Base-by-base conservation (phyloP, 306 rosid genomes). In the Prunus campanulata region DNA sequence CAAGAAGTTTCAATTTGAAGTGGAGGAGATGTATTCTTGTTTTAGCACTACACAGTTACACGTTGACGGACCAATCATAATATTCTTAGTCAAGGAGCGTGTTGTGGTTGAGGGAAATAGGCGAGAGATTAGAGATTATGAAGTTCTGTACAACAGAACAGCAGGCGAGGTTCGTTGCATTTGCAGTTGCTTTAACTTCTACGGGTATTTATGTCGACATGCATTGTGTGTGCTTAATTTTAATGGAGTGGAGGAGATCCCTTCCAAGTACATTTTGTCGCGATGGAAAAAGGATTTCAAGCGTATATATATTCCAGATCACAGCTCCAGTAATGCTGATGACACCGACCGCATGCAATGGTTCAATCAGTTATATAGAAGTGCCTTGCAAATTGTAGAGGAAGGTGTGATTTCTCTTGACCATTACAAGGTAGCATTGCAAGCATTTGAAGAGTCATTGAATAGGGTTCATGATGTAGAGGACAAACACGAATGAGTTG, bases 271-370 rank as follows among this genome's bases (percentile, higher is more conserved):
- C 81, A 71, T 94, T 68, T 81, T 94, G 71, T 72, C 93, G 0
- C 82, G 97, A 66, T 94, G 97, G 98, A 94, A 89, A 76, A 94
- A 90, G 86, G 98, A 94, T 89, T 94, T 83, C 84, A 92, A 90
- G 86, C 94, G 93, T 22, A 83, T 90, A 11, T 79, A 78, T 79
- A 61, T 84, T 80, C 88, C 89, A 14, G 91, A 91, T 76, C 83
- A 77, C 18, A 67, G 72, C 74, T 71, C 83, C 12, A 82, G 75
- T 77, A 61, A 52, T 18, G 74, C 68, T 3, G 85, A 86, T 77
- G 87, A 39, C 55, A 63, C 70, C 8, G 93, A 90, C 61, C 81
- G 85, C 11, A 57, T 61, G 72, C 97, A 87, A 64, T 85, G 95
- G 97, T 86, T 86, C 68, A 79, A 84, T 80, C 93, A 88, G 78